These are phyloP conservation scores for Triticum dicoccoides DNA, from an alignment of 176 grass and related monocot species.

Conservation along the genomic window DNA sequence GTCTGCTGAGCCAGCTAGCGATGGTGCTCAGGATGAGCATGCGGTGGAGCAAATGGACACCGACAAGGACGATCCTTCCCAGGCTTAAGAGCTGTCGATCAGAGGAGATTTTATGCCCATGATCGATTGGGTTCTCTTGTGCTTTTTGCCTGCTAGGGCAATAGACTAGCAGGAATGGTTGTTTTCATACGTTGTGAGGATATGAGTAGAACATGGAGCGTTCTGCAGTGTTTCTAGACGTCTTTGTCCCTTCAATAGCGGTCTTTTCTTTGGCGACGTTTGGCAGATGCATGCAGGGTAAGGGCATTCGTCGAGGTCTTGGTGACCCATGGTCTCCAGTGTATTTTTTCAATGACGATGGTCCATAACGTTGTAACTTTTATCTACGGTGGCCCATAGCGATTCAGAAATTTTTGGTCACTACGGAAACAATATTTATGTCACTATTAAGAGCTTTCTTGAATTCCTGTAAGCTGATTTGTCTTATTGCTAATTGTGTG, in stretches of 20 bases:
- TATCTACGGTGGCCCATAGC: background rate
- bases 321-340: background rate
- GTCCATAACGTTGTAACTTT: background rate
- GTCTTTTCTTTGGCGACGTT: background rate
- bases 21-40: conserved; percentile 35
- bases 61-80: conserved; percentile 39
- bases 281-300: background rate
- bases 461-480: too few relatives aligned
- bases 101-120: background rate
- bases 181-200: conserved; percentile 24
- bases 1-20: background rate
- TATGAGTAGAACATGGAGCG: conserved; percentile 1
- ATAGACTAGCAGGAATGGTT: background rate
- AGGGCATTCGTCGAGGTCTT: conserved; percentile 13
- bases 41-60: conserved; percentile 59
- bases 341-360: conserved; percentile 14
- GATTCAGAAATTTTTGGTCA: conserved; percentile 11
- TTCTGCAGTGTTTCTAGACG: conserved; percentile 15
- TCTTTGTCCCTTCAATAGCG: background rate
- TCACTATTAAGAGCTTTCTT: background rate
- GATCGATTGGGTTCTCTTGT: background rate
- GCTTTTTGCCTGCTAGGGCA: background rate
- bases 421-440: background rate
- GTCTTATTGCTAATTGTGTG: background rate
- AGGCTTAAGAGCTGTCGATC: conserved; percentile 14